Evolutionary conservation across 495 filamentous ascomycete species (phyloP).

Genomic region (Podospora anserina): DNA sequence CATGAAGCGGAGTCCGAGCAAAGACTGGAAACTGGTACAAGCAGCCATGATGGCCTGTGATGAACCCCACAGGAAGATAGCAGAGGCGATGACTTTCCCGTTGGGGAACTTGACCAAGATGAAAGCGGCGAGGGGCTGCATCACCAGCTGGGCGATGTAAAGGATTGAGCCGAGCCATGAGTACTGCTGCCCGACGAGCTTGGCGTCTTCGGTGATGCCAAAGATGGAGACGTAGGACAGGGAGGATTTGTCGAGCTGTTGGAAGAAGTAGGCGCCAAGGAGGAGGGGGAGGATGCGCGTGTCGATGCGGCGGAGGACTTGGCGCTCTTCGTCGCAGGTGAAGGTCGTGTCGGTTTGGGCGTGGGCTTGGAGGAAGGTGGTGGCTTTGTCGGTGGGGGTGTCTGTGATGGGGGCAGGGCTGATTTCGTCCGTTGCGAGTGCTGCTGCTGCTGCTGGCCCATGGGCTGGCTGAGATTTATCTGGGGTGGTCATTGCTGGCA

Average conservation of each 20-base stretch:
- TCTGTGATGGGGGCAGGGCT: constrained; percentile 19
- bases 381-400: constrained; percentile 37
- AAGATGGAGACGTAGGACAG: constrained; percentile 53
- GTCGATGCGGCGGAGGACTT: constrained; percentile 45
- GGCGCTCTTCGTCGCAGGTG: constrained; percentile 40
- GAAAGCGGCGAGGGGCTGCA: constrained; percentile 45
- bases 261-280: constrained; percentile 52
- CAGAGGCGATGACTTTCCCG: constrained; percentile 42
- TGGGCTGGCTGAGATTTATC: background rate
- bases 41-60: constrained; percentile 40
- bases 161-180: constrained; percentile 47
- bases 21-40: constrained; percentile 42
- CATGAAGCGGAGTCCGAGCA: constrained; percentile 44
- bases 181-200: constrained; percentile 48
- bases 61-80: constrained; percentile 42
- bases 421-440: constrained; percentile 21
- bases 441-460: background rate
- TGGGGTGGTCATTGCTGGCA: background rate
- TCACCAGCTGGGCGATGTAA: constrained; percentile 45
- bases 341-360: constrained; percentile 31
- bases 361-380: constrained; percentile 41
- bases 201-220: constrained; percentile 49
- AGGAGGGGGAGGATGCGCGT: constrained; percentile 49
- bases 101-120: constrained; percentile 51
- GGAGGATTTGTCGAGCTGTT: constrained; percentile 54